Percentiles rank a stretch among this genome's conserved stretches.
These are phyloP conservation scores for Podila epigama DNA, from an alignment of 192 early-diverging fungal genomes.

Conservation along the genomic window DNA sequence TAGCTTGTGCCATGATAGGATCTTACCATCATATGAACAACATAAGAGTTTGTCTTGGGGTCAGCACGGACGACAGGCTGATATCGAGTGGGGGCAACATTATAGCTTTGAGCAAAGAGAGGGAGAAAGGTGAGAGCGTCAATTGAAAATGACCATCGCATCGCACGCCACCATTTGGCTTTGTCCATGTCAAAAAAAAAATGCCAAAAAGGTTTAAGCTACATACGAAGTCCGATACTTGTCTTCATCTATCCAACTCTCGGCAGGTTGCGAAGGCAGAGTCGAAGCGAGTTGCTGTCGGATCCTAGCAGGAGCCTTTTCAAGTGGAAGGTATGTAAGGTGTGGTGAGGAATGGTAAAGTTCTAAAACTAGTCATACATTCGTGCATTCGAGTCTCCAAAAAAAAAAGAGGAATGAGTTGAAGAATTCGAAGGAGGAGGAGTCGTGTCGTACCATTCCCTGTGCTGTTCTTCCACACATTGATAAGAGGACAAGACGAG, in stretches of 20 bases:
- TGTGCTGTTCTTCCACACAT: slow-evolving; percentile 49
- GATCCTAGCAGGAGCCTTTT: slow-evolving; percentile 25
- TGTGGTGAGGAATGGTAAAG: background rate
- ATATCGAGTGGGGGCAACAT: slow-evolving; percentile 56
- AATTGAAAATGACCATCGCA: too few relatives aligned
- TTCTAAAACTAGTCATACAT: background rate
- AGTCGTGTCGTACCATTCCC: slow-evolving; percentile 17
- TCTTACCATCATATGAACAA: slow-evolving; percentile 61
- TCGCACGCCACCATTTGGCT: background rate
- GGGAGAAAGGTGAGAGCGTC: background rate
- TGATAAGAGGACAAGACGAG: too few relatives aligned
- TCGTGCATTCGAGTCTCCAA: too few relatives aligned
- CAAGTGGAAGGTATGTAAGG: background rate
- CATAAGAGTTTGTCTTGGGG: slow-evolving; percentile 8
- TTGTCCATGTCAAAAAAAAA: background rate
- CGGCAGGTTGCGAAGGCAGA: slow-evolving; percentile 25
- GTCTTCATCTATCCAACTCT: slow-evolving; percentile 44
- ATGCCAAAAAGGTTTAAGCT: background rate
- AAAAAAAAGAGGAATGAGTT: background rate
- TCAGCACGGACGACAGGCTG: slow-evolving; percentile 52
- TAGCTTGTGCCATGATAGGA: too few relatives aligned
- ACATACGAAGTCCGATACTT: slow-evolving; percentile 41
- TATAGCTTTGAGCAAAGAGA: slow-evolving; percentile 36
- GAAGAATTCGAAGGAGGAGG: background rate
- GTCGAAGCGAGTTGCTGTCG: slow-evolving; percentile 32